Conservation (phyloP, 192 early-diverging fungal species). For the Linnemannia schmuckeri region DNA sequence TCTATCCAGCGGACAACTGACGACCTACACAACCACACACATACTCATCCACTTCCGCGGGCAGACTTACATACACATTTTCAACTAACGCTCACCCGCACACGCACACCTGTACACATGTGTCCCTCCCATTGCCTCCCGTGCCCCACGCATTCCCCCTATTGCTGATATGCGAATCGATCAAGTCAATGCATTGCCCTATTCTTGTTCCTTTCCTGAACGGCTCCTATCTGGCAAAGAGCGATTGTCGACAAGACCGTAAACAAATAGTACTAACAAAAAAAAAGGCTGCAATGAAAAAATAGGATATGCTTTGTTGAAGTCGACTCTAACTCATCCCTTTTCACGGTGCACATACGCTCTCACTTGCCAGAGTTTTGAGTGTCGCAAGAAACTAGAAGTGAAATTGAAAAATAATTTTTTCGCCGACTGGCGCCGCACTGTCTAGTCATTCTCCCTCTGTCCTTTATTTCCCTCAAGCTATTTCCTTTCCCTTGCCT, state of each 20-base stretch:
- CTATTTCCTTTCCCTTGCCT: background rate
- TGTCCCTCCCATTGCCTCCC: too few species aligned
- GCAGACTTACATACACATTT: too few species aligned
- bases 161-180: too few species aligned
- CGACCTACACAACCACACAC: background rate
- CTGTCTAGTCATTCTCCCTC: background rate
- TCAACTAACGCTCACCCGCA: too few species aligned
- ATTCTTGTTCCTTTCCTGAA: too few species aligned
- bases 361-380: background rate
- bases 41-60: background rate
- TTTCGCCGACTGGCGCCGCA: background rate
- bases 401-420: background rate
- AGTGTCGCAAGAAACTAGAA: background rate
- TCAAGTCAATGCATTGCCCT: too few species aligned
- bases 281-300: background rate
- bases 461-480: background rate
- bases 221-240: too few species aligned
- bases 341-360: background rate
- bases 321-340: conserved; percentile 1
- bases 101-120: too few species aligned
- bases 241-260: background rate
- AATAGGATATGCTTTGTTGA: background rate
- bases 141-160: too few species aligned
- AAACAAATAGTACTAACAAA: background rate
- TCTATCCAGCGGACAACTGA: background rate